Base-by-base conservation (phyloP, 1,284 basidiomycete genomes). In the Sanghuangporus sanghuang region DNA sequence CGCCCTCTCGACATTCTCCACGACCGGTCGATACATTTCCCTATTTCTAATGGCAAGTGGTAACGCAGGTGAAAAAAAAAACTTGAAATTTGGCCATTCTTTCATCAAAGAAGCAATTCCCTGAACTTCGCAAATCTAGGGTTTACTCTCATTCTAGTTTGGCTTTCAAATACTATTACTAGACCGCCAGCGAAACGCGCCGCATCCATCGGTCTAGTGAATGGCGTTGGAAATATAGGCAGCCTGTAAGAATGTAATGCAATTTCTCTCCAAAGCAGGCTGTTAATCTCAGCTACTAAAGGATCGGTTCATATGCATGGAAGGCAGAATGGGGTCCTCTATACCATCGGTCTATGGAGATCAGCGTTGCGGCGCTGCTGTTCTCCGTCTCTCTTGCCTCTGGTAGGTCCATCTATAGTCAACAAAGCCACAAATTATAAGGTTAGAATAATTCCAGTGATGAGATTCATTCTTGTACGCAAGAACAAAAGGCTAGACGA, bases 71-170 rank as follows among this genome's bases (percentile, higher is more conserved):
- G 35, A 21, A 64, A 52, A 18, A 39, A 21, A 64, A 52, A 18
- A 6, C n/a, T 27, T 12, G 7, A 9, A 2, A 2, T 70, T 78
- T 78, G 21, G 68, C 67, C 71, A 72, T 52, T 76, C 18, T 52
- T 2, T 16, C 6, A 23, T 32, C 27, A 9, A 52, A 11, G 14
- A 52, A 16, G 7, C 1, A 77, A 52, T 7, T 52, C 7, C 21
- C 6, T 18, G 3, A 14, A 18, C 12, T 46, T 14, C 64, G 65
- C 68, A 21, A 53, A 68, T 36, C 62, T 42, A 64, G 64, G 59
- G 4, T 84, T 82, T 69, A 80, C 85, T 1, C 77, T 88, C 67
- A 83, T 79, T 0, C 66, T 70, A 12, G 67, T 70, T 8, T 73
- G 62, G 58, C 69, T 73, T 6, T 53, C 66, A 1, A 69, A 70